Conservation (phyloP, 1,284 basidiomycete species). For the Cutaneotrichosporon dermatis region DNA sequence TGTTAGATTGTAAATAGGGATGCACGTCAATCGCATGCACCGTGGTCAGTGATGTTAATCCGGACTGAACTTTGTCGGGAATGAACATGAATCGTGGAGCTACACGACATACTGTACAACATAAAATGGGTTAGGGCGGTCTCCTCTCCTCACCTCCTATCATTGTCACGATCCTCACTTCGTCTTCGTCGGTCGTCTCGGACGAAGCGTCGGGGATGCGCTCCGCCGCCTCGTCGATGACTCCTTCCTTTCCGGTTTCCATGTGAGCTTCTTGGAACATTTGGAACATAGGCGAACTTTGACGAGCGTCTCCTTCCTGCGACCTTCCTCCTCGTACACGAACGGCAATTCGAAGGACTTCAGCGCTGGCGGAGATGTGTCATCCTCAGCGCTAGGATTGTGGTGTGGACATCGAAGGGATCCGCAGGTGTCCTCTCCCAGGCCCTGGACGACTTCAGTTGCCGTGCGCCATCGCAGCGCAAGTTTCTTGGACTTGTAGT, state of each 20-base stretch:
- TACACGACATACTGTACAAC: no score
- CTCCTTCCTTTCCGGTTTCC: slow-evolving; percentile 56
- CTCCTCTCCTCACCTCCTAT: no score
- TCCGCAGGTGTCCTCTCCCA: slow-evolving; percentile 79
- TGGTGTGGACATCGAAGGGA: slow-evolving; percentile 77
- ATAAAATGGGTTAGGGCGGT: no score
- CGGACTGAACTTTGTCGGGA: no score
- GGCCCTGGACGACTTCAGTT: slow-evolving; percentile 73
- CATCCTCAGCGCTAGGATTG: slow-evolving; percentile 32
- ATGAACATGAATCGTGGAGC: no score
- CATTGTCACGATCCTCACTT: no score
- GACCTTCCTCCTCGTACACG: slow-evolving; percentile 71
- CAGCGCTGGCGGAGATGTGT: slow-evolving; percentile 47
- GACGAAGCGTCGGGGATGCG: background rate
- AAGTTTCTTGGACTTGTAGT: slow-evolving; percentile 89
- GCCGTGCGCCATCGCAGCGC: slow-evolving; percentile 88
- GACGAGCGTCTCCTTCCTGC: slow-evolving; percentile 71
- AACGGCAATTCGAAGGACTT: slow-evolving; percentile 81
- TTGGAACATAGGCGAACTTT: slow-evolving; percentile 76
- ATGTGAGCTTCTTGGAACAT: slow-evolving; percentile 78
- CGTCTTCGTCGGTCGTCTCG: no score
- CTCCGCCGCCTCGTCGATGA: background rate
- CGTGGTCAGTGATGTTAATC: no score
- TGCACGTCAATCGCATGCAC: no score
- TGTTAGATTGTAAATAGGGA: background rate